Evolutionary conservation across 805 yeast species (phyloP).

Genomic region (Candida awuae): DNA sequence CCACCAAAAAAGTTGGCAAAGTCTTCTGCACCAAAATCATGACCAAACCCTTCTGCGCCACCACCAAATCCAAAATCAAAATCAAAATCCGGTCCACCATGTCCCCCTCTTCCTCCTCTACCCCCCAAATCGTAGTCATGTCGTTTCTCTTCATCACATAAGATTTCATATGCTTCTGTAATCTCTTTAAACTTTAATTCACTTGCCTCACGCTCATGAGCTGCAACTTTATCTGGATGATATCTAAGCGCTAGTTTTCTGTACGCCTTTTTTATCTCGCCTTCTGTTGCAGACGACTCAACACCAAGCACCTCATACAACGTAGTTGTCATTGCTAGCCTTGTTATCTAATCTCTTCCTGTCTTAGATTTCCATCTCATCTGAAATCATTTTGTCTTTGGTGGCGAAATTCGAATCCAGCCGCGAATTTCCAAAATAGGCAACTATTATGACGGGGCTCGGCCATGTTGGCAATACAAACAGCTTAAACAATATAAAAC

Average conservation of each 20-base stretch:
- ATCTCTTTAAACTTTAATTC: slow-evolving; percentile 79
- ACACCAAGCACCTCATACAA: slow-evolving; percentile 19
- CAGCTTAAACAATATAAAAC: too few species aligned
- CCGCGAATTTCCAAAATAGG: too few species aligned
- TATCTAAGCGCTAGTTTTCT: slow-evolving; percentile 71
- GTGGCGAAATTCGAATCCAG: too few species aligned
- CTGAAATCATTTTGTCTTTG: too few species aligned
- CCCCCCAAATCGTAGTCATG: slow-evolving; percentile 44
- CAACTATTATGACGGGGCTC: too few species aligned
- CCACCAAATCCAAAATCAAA: slow-evolving; percentile 16
- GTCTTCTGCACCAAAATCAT: slow-evolving; percentile 52
- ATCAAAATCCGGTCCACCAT: slow-evolving; percentile 24
- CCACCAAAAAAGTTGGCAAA: slow-evolving; percentile 63
- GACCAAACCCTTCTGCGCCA: slow-evolving; percentile 29
- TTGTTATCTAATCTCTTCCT: background rate
- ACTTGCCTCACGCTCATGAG: slow-evolving; percentile 52
- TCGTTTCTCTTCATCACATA: slow-evolving; percentile 61
- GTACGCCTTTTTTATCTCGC: slow-evolving; percentile 78
- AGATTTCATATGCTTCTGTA: slow-evolving; percentile 75
- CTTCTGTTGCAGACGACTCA: slow-evolving; percentile 35
- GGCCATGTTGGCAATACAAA: too few species aligned
- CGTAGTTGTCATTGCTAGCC: slow-evolving; percentile 2
- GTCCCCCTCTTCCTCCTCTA: slow-evolving; percentile 5
- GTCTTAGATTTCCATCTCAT: too few species aligned
- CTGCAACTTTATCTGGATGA: slow-evolving; percentile 74